Base-by-base conservation (phyloP, 768 basidiomycete genomes). In the Phaeolepiota aurea region DNA sequence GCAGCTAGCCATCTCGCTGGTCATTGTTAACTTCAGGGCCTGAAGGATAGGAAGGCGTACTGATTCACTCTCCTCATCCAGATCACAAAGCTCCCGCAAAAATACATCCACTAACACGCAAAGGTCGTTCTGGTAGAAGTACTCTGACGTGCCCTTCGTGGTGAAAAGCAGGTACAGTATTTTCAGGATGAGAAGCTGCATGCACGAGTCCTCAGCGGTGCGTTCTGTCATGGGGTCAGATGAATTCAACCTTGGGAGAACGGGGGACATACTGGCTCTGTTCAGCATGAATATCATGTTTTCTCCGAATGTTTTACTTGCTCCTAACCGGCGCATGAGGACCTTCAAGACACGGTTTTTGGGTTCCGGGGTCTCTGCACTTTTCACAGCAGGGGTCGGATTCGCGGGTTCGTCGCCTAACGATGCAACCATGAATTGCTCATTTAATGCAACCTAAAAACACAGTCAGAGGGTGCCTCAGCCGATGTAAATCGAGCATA, bases 251-350 rank as follows among this genome's bases (percentile, higher is more conserved):
- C 25, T 13, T 23, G 25, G 19, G 35, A 23, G 9, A 25, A 20
- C 14, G 13, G 42, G 32, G 4, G n/a, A 71, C 87, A 51, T 54
- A 93, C 92, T 75, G 33, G 93, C 87, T 44, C 96, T 81, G 54
- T 99, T 98, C 33, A 99, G 68, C 87, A 99, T 99, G 61, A 97
- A 99, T 42, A 99, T 97, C 72, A 99, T 77, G 56, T 98, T 99
- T 64, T 92, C 93, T 3, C 93, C 92, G 54, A 99, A 96, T 0
- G 96, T 96, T 66, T 87, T 88, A 61, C 81, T 87, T n/a, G 77
- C 78, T 3, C 85, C 82, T 19, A 88, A 61, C 14, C 92, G 78
- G n/a, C 83, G 70, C 69, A 88, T 83, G 16, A 99, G 68, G 0
- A 94, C 80, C 15, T 77, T 70, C 38, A 98, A 60, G 2, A 99